phyloP scores from a whole-genome alignment of 495 filamentous ascomycete species.

The Penicillium antarcticum region DNA sequence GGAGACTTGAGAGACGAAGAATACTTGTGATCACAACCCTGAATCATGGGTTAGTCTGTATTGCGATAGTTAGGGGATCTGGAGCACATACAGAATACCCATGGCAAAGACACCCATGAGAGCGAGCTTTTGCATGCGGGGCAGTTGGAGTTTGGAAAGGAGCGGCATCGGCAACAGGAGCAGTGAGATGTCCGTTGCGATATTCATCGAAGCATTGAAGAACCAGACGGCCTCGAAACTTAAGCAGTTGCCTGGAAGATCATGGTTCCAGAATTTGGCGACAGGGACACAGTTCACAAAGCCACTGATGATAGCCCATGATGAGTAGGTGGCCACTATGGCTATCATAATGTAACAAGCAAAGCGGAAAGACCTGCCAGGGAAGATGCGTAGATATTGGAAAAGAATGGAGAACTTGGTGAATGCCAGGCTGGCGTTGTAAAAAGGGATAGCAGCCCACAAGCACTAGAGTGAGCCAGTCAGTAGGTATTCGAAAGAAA shows the following conservation, averaged over 20 bases:
- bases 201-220: slow-evolving; percentile 53
- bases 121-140: slow-evolving; percentile 46
- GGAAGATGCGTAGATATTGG: slow-evolving; percentile 49
- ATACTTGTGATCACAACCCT: slow-evolving; percentile 34
- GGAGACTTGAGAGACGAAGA: slow-evolving; percentile 34
- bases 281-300: slow-evolving; percentile 56
- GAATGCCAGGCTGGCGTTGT: slow-evolving; percentile 36
- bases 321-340: slow-evolving; percentile 31
- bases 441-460: slow-evolving; percentile 41
- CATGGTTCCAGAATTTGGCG: slow-evolving; percentile 48
- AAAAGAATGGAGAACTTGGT: slow-evolving; percentile 49
- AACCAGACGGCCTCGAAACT: slow-evolving; percentile 44
- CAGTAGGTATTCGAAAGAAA: background rate
- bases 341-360: slow-evolving; percentile 32
- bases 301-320: slow-evolving; percentile 38
- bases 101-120: slow-evolving; percentile 54
- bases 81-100: slow-evolving; percentile 42
- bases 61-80: slow-evolving; percentile 51
- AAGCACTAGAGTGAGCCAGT: slow-evolving; percentile 21
- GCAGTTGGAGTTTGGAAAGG: slow-evolving; percentile 48
- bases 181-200: slow-evolving; percentile 54
- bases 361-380: slow-evolving; percentile 28
- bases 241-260: slow-evolving; percentile 50
- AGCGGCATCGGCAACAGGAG: slow-evolving; percentile 55
- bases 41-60: slow-evolving; percentile 5